Evolutionary conservation across 345 rosid genomes (phyloP).

Genomic region (Citrus unshiu): DNA sequence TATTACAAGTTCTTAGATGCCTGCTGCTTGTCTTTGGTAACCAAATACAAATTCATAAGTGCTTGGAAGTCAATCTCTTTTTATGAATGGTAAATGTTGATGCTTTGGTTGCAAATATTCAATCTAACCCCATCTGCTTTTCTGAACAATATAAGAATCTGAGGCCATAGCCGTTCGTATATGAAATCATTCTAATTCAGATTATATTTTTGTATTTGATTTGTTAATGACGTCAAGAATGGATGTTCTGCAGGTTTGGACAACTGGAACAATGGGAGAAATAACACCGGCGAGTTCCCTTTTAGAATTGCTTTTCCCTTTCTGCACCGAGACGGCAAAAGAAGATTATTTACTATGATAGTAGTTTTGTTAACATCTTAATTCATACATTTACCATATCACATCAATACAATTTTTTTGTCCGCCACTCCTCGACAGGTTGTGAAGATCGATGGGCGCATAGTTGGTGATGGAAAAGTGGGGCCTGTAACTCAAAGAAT

Average conservation of each 20-base stretch:
- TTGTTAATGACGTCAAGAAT: neutral
- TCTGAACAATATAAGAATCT: neutral
- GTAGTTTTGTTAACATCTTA: neutral
- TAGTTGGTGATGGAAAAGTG: slow-evolving; percentile 69
- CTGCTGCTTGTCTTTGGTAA: neutral
- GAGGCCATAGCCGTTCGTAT: neutral
- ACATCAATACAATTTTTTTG: neutral
- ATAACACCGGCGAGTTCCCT: slow-evolving; percentile 57
- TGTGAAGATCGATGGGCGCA: slow-evolving; percentile 67
- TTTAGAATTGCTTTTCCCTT: neutral
- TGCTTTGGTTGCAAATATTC: neutral
- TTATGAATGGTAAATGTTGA: neutral
- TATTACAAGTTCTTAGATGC: neutral
- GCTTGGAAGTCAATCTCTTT: neutral
- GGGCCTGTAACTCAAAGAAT: slow-evolving; percentile 60
- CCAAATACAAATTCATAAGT: neutral
- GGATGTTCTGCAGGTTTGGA: slow-evolving; percentile 58
- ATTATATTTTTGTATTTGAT: neutral
- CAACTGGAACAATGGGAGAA: slow-evolving; percentile 96
- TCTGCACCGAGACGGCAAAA: neutral
- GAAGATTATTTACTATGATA: neutral
- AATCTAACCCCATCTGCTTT: neutral
- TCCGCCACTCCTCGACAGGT: slow-evolving; percentile 32
- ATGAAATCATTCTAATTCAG: neutral
- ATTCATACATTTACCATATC: neutral